Evolutionary conservation across 306 rosid genomes (phyloP), one percentile per base, ranked within the genome.

Genomic region (Prunus mongolica): DNA sequence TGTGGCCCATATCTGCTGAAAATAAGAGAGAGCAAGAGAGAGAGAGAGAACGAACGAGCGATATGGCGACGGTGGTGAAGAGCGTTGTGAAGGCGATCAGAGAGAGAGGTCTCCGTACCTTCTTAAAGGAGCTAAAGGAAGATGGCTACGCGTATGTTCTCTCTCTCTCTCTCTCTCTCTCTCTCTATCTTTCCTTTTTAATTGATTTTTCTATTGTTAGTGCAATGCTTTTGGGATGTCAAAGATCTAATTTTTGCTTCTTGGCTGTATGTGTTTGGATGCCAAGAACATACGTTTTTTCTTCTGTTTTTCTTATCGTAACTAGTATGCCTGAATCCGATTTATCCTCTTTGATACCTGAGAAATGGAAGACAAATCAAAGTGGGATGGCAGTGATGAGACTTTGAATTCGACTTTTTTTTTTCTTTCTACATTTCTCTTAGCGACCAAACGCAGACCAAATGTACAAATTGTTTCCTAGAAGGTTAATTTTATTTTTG

Each of bases 61-160:
- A 81, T 38, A 95, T 95, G 99, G 90, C 97, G 34, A 84, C 96
- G 82, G 93, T 92, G 86, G 96, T 87, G 91, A 89, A 84, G 89
- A 76, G 85, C 86, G 81, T 79, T 0, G 2, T 91, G 51, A 84
- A 82, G 60, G 81, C 92, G 22, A 87, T 95, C 82, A 90, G 65
- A 75, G 99, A 91, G 81, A 95, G 83, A 78, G 99, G 99, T 67
- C 57, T 95, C 61, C 77, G 91, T 11, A 70, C 65, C 57, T 92
- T 92, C 82, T 74, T 88, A 58, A 80, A 89, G 67, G 85, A 86
- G 73, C 91, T 93, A 78, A 88, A 83, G 80, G 89, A 92, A 27
- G 99, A 90, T 75, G 98, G 98, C 83, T 95, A 78, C 87, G 3
- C 79, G 98, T 95, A 45, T 56, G 84, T 84, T 34, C 52, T 57